Base-by-base conservation (phyloP, 1,284 basidiomycete species). In the Leccinum subrobustum region DNA sequence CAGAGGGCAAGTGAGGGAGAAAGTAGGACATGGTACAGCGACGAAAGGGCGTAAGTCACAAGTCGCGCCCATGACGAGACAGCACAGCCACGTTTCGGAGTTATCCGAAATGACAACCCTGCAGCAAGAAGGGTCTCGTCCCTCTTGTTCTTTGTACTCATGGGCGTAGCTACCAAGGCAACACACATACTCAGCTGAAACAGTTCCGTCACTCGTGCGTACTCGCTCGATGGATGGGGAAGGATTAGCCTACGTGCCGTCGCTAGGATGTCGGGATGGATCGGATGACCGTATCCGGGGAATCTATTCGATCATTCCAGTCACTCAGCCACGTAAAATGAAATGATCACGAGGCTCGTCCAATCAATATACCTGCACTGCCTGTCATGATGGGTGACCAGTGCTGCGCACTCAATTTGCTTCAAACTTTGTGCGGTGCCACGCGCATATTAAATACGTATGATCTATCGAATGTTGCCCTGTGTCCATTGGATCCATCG, bases 1-100 rank as follows among this genome's bases (percentile, higher is more conserved):
- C 95, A 65, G 93, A 94, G 16, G 94, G 93, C 20, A 99, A 84
- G 70, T 95, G 92, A 0, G 94, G 93, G 4, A 96, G 85, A 75
- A 96, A 95, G 75, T 91, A 92, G 23, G 89, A 91, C 89, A 91
- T 91, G 59, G 62, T 62, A 47, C 29, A 57, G 47, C 61, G 62
- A 54, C 35, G 11, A 37, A 44, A 44, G 18, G 18, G 39, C n/a
- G 2, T 16, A 7, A 39, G 37, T 39, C 37, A 9, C 37, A 39
- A 39, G 6, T 14, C 16, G 7, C 14, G 47, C 23, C 37, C 16
- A 18, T 11, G 16, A 48, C 50, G 61, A 54, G 29, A 20, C 16
- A n/a, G 47, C 63, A 65, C 54, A 57, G 63, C 62, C 63, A 54
- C 42, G 1, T 0, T 3, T 1, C 20, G 60, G 60, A 14, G 23